A percentile compares a stretch with the other conserved stretches of the same genome.
Evolutionary conservation across 495 filamentous ascomycete species (phyloP).

Genomic region (Aspergillus affinis): DNA sequence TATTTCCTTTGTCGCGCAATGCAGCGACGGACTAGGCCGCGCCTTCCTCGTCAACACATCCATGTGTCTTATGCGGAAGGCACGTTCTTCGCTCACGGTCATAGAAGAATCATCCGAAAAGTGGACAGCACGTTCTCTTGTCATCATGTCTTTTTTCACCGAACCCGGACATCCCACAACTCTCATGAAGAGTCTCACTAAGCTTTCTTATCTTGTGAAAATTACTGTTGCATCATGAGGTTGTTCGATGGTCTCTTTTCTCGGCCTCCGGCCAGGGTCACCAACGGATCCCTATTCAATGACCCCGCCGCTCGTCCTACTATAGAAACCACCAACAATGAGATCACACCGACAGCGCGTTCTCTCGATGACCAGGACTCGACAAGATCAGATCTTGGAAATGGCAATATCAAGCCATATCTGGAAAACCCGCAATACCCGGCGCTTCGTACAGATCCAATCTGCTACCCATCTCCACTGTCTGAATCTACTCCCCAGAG

Average conservation of each 20-base stretch:
- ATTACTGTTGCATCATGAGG: conserved; percentile 2
- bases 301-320: conserved; percentile 6
- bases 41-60: not conserved
- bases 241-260: conserved; percentile 12
- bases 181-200: not conserved
- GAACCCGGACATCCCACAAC: not conserved
- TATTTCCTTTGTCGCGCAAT: not conserved
- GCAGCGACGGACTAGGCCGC: not conserved
- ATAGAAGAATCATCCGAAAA: not conserved
- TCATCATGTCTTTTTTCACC: not conserved
- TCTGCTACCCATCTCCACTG: not conserved
- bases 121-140: not conserved
- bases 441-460: not conserved
- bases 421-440: too few species aligned
- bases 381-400: not conserved
- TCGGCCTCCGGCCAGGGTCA: conserved; percentile 7
- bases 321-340: not conserved
- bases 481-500: not conserved
- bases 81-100: not conserved
- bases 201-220: not conserved
- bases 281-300: not conserved
- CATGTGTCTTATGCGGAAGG: not conserved
- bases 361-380: not conserved
- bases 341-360: not conserved
- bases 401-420: not conserved